A percentile compares a stretch with the other conserved stretches of the same genome.
phyloP scores from a whole-genome alignment of 768 basidiomycete species.

The Amanita pseudoporphyria region DNA sequence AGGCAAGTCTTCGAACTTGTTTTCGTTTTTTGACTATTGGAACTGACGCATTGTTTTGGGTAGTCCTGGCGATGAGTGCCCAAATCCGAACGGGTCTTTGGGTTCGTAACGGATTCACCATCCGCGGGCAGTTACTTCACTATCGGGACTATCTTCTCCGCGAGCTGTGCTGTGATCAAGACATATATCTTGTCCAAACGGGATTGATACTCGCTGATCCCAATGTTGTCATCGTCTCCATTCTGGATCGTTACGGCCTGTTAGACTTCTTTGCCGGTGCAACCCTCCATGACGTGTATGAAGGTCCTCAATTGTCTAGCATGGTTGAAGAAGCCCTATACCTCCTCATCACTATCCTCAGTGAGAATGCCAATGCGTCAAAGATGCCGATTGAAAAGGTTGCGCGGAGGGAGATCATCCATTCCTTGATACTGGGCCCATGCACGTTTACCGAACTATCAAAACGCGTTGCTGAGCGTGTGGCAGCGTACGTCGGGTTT shows the following conservation, averaged over 20 bases:
- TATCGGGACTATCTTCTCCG: slow-evolving; percentile 95
- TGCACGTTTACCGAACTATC: slow-evolving; percentile 86
- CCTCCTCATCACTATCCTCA: slow-evolving; percentile 77
- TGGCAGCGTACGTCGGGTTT: slow-evolving; percentile 77
- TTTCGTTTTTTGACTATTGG: neutral
- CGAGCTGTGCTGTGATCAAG: slow-evolving; percentile 95
- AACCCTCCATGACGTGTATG: slow-evolving; percentile 3
- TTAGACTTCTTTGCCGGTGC: slow-evolving; percentile 66
- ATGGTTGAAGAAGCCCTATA: slow-evolving; percentile 93
- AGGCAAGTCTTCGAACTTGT: slow-evolving; percentile 37
- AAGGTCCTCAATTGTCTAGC: slow-evolving; percentile 56
- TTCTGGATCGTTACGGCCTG: slow-evolving; percentile 87
- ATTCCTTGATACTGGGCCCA: slow-evolving; percentile 81
- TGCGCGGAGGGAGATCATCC: slow-evolving; percentile 80
- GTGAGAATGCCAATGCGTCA: slow-evolving; percentile 69
- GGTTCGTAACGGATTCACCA: slow-evolving; percentile 96
- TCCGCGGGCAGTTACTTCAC: slow-evolving; percentile 89
- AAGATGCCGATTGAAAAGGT: slow-evolving; percentile 53
- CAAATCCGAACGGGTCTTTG: slow-evolving; percentile 93
- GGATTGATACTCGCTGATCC: slow-evolving; percentile 75
- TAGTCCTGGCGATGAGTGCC: slow-evolving; percentile 84
- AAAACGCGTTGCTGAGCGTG: slow-evolving; percentile 84
- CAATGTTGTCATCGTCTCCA: slow-evolving; percentile 67
- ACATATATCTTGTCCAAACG: slow-evolving; percentile 80
- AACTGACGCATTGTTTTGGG: neutral